phyloP scores from a whole-genome alignment of 768 basidiomycete species.

The Pleurotus eryngii region DNA sequence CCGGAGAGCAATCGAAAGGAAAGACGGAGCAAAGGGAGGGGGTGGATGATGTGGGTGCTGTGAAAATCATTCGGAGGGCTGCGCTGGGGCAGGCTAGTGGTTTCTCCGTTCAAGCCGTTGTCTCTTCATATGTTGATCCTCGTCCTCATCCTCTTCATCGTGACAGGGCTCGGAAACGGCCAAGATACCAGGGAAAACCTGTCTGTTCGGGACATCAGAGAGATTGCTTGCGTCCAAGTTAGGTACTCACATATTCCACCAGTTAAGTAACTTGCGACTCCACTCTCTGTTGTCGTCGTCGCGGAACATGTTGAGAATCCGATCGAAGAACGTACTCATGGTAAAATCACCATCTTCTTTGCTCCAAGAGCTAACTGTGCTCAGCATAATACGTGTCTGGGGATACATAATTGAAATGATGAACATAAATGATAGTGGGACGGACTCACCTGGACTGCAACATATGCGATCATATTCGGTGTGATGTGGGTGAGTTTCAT shows the following conservation, averaged over 20 bases:
- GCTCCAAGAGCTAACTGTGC: slow-evolving; percentile 13
- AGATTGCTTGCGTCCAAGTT: background rate
- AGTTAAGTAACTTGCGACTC: background rate
- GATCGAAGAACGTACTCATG: slow-evolving; percentile 14
- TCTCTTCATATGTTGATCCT: background rate
- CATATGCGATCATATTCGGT: slow-evolving; percentile 26
- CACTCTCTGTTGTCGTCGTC: slow-evolving; percentile 3
- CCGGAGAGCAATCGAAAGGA: no score
- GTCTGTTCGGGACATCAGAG: background rate
- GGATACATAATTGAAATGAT: background rate
- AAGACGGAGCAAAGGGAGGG: no score
- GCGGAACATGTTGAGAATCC: slow-evolving; percentile 19
- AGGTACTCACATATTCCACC: slow-evolving; percentile 6
- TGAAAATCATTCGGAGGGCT: background rate
- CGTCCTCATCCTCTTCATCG: background rate
- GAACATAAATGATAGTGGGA: background rate
- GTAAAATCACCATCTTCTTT: slow-evolving; percentile 17
- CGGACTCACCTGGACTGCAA: slow-evolving; percentile 22
- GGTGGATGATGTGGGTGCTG: background rate
- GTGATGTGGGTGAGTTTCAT: slow-evolving; percentile 17
- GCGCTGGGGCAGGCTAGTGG: background rate
- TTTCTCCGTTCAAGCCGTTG: background rate
- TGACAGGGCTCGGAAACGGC: background rate
- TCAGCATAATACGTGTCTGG: slow-evolving; percentile 20
- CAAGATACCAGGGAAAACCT: background rate